Base-by-base conservation (phyloP, 306 rosid genomes). In the Dryas drummondii region DNA sequence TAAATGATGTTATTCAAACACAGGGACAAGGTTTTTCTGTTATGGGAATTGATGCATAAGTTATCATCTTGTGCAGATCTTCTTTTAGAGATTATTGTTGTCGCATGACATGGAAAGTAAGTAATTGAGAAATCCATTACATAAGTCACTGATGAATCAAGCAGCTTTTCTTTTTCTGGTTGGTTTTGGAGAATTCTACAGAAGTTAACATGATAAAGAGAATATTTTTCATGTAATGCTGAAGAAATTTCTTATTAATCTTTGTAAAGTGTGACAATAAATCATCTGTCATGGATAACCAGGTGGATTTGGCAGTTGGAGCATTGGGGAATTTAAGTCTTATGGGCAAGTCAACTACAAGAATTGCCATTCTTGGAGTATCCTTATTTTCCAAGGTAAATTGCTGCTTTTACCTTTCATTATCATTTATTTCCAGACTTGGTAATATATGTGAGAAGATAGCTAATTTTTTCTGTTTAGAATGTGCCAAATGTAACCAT, bases 331-430 rank as follows among this genome's bases (percentile, higher is more conserved):
- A 71, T 66, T 58, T 78, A 67, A 86, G 74, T 82, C 65, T 54
- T 61, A 48, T 82, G 83, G 84, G 89, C 81, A 88, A 78, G 77
- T 81, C 91, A 75, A 74, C 87, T 52, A 82, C 97, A 82, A 87
- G 97, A 87, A 84, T 94, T 71, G 97, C 89, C 62, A 82, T 94
- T 83, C 93, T 94, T 61, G 90, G 93, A 68, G 86, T 88, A 80
- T 65, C 96, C 65, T 87, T 82, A 73, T 77, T 82, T 73, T 68
- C 85, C 6, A 86, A 80, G 94, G 98, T 94, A 76, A 82, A 55
- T 67, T 70, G 62, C 46, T 66, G 70, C 19, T 73, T 69, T 74
- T 47, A 77, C 9, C 71, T 78, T 62, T 37, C 68, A 17, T 48
- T 52, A 58, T 58, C 76, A 66, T 53, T 76, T 74, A 10, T 77